Percentiles rank a stretch among this genome's conserved stretches.
Conservation (phyloP, 139 green algal genomes). For the Astrephomene gubernaculifera region DNA sequence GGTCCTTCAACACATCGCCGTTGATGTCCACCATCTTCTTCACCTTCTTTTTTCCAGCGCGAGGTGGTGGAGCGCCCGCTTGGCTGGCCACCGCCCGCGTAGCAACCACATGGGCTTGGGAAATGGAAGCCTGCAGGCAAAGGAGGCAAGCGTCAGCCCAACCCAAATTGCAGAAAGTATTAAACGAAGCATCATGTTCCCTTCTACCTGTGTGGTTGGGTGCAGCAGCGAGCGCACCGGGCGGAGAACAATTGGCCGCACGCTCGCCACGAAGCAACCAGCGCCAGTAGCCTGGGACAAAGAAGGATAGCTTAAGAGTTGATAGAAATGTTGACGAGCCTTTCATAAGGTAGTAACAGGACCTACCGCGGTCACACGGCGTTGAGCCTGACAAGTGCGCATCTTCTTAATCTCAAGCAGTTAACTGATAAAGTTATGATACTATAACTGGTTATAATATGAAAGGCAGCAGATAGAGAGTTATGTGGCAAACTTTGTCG, state of each 20-base stretch:
- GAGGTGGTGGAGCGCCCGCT: background rate
- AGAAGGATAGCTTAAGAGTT: background rate
- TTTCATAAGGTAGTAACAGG: background rate
- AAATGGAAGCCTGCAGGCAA: background rate
- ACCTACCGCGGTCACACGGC: too few species aligned
- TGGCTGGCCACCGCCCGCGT: slow-evolving; percentile 11
- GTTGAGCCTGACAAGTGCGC: too few species aligned
- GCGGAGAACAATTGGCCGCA: slow-evolving; percentile 21
- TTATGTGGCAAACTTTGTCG: too few species aligned
- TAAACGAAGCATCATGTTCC: too few species aligned
- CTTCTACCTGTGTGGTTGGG: slow-evolving; percentile 7
- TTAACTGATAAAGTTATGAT: too few species aligned
- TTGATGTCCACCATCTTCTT: slow-evolving; percentile 63
- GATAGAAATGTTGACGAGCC: background rate
- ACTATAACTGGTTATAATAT: too few species aligned
- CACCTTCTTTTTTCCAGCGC: slow-evolving; percentile 50
- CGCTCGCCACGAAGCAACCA: background rate
- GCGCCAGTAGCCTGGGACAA: background rate
- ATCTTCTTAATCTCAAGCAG: too few species aligned
- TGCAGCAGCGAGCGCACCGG: slow-evolving; percentile 9
- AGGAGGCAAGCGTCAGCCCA: background rate
- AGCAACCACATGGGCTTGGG: background rate
- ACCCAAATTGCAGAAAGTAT: background rate
- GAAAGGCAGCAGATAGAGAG: too few species aligned
- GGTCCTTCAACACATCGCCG: slow-evolving; percentile 59